A percentile compares a stretch with the other conserved stretches of the same genome.
These are phyloP conservation scores for Calonectria leucothoes DNA, from an alignment of 2,329 filamentous ascomycete species.

Conservation along the genomic window DNA sequence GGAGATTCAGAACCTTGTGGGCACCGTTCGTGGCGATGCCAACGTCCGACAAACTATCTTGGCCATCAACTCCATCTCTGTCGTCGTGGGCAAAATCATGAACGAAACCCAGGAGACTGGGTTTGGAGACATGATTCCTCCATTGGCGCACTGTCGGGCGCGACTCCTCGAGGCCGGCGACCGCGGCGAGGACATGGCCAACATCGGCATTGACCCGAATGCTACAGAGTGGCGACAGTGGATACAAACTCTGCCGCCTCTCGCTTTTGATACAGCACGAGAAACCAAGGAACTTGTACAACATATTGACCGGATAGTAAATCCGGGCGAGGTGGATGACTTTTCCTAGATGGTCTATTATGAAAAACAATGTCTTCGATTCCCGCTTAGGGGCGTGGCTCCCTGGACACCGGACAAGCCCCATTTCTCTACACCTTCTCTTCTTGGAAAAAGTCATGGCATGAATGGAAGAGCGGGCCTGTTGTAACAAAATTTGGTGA, in stretches of 20 bases:
- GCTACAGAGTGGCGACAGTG: constrained; percentile 71
- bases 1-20: constrained; percentile 84
- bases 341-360: constrained; percentile 53
- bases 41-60: constrained; percentile 72
- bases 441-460: constrained; percentile 17
- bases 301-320: constrained; percentile 53
- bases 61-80: constrained; percentile 78
- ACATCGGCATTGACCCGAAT: constrained; percentile 58
- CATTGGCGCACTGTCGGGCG: constrained; percentile 72
- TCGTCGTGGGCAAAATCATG: constrained; percentile 77
- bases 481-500: constrained; percentile 21
- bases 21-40: constrained; percentile 74
- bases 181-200: constrained; percentile 69
- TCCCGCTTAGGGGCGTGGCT: constrained; percentile 7
- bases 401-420: background rate
- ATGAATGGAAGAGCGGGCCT: background rate
- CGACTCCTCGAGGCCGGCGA: constrained; percentile 73
- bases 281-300: constrained; percentile 79
- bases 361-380: constrained; percentile 8
- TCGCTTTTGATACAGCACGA: constrained; percentile 87
- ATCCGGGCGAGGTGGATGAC: constrained; percentile 52
- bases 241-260: constrained; percentile 79
- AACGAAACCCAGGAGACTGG: constrained; percentile 71
- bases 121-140: constrained; percentile 63
- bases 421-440: constrained; percentile 4